Percentiles rank a stretch among this genome's conserved stretches.
phyloP scores from a whole-genome alignment of 140 eudicot species.

The Cichorium intybus region DNA sequence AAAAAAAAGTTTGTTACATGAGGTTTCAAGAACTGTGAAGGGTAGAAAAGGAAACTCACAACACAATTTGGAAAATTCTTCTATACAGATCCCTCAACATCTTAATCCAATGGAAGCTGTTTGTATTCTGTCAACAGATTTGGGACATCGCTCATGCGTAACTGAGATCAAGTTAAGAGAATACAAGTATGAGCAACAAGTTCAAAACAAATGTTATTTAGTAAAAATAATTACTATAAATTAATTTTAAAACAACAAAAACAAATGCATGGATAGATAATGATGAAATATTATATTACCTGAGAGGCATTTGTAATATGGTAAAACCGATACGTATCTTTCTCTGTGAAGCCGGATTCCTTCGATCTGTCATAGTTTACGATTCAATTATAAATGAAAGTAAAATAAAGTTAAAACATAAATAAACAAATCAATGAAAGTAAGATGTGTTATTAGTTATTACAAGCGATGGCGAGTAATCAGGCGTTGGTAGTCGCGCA shows the following conservation, averaged over 20 bases:
- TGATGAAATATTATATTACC: slow-evolving; percentile 37
- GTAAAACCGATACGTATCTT: slow-evolving; percentile 52
- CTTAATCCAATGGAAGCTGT: slow-evolving; percentile 43
- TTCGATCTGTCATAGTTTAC: slow-evolving; percentile 44
- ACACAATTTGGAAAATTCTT: slow-evolving; percentile 19
- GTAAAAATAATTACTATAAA: neutral
- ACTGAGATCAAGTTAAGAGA: too few species aligned
- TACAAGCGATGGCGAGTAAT: slow-evolving; percentile 62
- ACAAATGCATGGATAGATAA: neutral
- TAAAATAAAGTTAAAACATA: too few species aligned
- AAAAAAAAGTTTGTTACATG: too few species aligned
- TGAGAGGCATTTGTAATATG: slow-evolving; percentile 70
- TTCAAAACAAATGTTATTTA: neutral
- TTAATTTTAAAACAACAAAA: neutral
- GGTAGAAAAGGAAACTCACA: slow-evolving; percentile 15
- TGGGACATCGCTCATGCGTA: slow-evolving; percentile 85
- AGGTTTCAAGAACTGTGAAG: neutral
- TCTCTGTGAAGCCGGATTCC: slow-evolving; percentile 40
- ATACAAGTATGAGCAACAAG: neutral
- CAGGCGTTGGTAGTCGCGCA: slow-evolving; percentile 89
- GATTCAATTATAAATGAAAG: slow-evolving; percentile 3
- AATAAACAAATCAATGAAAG: too few species aligned
- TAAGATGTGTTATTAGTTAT: slow-evolving; percentile 11
- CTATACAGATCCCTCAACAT: neutral
- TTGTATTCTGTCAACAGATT: slow-evolving; percentile 66